Conservation (phyloP, 495 filamentous ascomycete genomes). For the Neurospora sp. region DNA sequence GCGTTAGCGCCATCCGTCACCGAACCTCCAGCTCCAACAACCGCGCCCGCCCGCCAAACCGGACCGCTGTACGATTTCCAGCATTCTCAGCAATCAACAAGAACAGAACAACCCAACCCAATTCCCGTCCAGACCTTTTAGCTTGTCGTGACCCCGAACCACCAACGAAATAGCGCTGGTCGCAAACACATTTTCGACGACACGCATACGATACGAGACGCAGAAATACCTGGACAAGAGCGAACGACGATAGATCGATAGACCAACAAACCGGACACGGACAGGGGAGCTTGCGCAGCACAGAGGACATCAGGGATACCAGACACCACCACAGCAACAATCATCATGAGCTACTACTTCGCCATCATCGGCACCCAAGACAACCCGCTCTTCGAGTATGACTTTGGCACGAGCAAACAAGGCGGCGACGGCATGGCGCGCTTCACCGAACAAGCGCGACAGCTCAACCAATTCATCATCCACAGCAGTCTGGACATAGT, state of each 20-base stretch:
- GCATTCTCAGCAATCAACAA: neutral
- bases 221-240: neutral
- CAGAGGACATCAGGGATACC: neutral
- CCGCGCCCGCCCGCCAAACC: neutral
- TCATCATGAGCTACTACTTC: slow-evolving; percentile 88
- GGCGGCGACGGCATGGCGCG: slow-evolving; percentile 85
- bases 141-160: neutral
- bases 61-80: neutral
- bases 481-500: slow-evolving; percentile 88
- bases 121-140: neutral
- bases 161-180: neutral
- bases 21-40: neutral
- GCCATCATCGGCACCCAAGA: slow-evolving; percentile 88
- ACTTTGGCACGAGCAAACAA: slow-evolving; percentile 90
- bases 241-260: neutral
- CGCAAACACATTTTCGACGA: neutral
- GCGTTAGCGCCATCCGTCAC: neutral
- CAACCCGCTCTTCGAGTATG: slow-evolving; percentile 88
- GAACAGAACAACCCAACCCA: neutral
- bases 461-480: slow-evolving; percentile 96
- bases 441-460: slow-evolving; percentile 74
- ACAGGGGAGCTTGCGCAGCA: neutral
- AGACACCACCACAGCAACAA: neutral
- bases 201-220: neutral
- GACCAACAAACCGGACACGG: neutral